phyloP scores from a whole-genome alignment of 495 filamentous ascomycete species.

The Patellaria atrata region DNA sequence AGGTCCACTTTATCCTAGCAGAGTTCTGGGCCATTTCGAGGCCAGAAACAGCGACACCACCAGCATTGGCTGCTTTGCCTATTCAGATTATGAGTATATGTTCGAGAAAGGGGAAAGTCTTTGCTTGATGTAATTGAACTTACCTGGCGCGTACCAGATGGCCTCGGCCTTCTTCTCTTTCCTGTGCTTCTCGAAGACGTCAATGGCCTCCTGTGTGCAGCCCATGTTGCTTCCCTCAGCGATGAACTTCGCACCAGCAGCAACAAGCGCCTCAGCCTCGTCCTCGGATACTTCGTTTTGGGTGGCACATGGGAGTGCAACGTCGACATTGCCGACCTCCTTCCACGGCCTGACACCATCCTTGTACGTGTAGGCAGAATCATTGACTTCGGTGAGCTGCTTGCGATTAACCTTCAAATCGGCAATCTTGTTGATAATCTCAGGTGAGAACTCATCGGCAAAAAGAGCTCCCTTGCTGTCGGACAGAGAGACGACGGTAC shows the following conservation, averaged over 20 bases:
- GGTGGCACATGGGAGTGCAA: slow-evolving; percentile 84
- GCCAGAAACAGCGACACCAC: slow-evolving; percentile 93
- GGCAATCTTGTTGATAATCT: slow-evolving; percentile 64
- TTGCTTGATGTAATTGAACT: slow-evolving; percentile 11
- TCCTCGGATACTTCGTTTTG: slow-evolving; percentile 93
- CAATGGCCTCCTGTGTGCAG: slow-evolving; percentile 89
- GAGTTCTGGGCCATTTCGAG: slow-evolving; percentile 99
- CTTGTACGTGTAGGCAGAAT: slow-evolving; percentile 71
- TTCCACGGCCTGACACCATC: slow-evolving; percentile 81
- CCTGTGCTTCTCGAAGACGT: slow-evolving; percentile 76
- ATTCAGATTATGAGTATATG: slow-evolving; percentile 2
- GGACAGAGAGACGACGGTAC: slow-evolving; percentile 82
- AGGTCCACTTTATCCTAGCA: slow-evolving; percentile 66
- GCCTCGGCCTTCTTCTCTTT: slow-evolving; percentile 52
- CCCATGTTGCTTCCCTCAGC: slow-evolving; percentile 99
- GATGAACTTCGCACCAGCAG: slow-evolving; percentile 66
- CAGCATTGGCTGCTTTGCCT: slow-evolving; percentile 85
- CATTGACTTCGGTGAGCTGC: slow-evolving; percentile 52
- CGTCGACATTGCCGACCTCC: slow-evolving; percentile 73
- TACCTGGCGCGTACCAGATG: slow-evolving; percentile 92
- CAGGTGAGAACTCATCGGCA: slow-evolving; percentile 56
- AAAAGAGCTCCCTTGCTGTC: slow-evolving; percentile 80
- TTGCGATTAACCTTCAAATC: slow-evolving; percentile 76
- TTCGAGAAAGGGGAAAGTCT: not conserved
- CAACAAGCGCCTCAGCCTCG: slow-evolving; percentile 72